Base-by-base conservation (phyloP, 1,139 yeast genomes). In the Scheffersomyces segobiensis region DNA sequence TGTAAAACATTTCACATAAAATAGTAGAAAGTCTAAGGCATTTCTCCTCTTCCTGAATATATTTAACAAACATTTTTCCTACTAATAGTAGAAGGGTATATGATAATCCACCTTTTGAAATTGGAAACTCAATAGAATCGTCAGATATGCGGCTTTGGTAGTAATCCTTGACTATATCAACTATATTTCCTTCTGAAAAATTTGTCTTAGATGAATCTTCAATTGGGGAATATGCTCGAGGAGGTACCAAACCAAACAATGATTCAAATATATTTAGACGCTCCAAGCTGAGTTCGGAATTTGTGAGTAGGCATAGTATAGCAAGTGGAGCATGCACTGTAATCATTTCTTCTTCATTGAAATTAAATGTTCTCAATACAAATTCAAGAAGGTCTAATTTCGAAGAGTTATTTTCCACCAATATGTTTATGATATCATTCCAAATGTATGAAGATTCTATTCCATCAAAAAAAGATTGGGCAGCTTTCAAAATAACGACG, bases 331-430 rank as follows among this genome's bases (percentile, higher is more conserved):
- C 76, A 68, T 93, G 97, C 18, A 82, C 79, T 0, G 85, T 77
- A n/a, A 87, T 74, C 89, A 91, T 91, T 63, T 92, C 98, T 63
- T 92, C 97, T 63, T 93, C 98, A 54, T 82, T 85, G 19, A 93
- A 86, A 63, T 91, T 86, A 72, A 91, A 93, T 52, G 83, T 82
- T 21, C 79, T 78, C 32, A 93, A 63, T 21, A 91, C 80, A 68
- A 88, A 92, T 8, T 77, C 73, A 6, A 91, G 71, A 47, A 90
- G 73, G 0, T 77, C 81, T 42, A 84, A 67, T 7, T 78, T 69
- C 22, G 50, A 20, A 1, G 60, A 57, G 3, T 56, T 62, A 5
- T 58, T 52, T 3, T 55, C 57, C n/a, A 57, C 51, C 5, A 69
- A 58, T 6, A 58, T 60, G 19, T 59, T 62, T 52, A 84, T 76